Evolutionary conservation across 108 stramenopile genomes (phyloP).

Genomic region (Conticribra weissflogii): DNA sequence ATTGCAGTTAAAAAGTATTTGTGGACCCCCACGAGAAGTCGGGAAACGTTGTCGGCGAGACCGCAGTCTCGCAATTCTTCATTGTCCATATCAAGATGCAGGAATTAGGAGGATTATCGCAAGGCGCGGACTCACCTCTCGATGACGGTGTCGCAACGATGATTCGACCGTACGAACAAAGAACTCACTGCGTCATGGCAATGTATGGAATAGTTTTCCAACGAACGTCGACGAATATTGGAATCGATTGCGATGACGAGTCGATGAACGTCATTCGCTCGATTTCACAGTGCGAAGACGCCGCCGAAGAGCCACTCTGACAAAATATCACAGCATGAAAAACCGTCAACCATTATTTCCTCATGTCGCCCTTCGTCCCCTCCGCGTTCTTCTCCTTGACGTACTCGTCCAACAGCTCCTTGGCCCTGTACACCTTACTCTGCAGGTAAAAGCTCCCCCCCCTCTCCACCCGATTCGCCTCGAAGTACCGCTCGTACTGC

Average conservation of each 20-base stretch:
- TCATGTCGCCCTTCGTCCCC: slow-evolving; percentile 43
- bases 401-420: slow-evolving; percentile 87
- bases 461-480: slow-evolving; percentile 89
- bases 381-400: slow-evolving; percentile 66
- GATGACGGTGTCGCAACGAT: no score
- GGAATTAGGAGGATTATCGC: background rate
- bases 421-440: slow-evolving; percentile 95
- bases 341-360: slow-evolving; percentile 12
- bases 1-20: slow-evolving; percentile 55
- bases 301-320: no score
- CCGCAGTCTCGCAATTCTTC: slow-evolving; percentile 24
- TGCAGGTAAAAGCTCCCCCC: slow-evolving; percentile 99
- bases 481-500: slow-evolving; percentile 89
- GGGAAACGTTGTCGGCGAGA: slow-evolving; percentile 26
- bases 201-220: background rate
- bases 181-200: no score
- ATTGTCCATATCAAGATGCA: slow-evolving; percentile 1
- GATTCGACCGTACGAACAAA: no score
- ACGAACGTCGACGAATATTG: background rate
- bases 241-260: background rate
- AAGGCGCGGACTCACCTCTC: no score
- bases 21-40: slow-evolving; percentile 32
- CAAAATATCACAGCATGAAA: no score
- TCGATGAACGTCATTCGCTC: no score
- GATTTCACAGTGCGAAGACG: no score